Percentiles rank a stretch among this genome's conserved stretches.
phyloP scores from a whole-genome alignment of 306 rosid species.

The Casuarina cunninghamiana region DNA sequence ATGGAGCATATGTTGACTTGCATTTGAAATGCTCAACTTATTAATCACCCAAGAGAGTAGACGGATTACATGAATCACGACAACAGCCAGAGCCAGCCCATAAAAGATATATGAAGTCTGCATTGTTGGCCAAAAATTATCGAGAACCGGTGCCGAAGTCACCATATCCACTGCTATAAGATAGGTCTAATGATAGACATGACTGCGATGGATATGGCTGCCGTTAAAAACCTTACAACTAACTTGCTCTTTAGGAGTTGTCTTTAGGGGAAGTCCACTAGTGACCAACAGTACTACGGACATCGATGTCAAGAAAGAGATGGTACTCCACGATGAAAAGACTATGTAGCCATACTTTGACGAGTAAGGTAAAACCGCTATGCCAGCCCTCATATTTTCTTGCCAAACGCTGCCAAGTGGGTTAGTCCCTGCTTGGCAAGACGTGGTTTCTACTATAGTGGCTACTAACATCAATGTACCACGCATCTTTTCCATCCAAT shows the following conservation, averaged over 20 bases:
- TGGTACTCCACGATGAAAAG: background rate
- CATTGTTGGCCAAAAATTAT: too few species aligned
- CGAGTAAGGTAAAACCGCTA: too few species aligned
- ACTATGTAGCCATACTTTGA: background rate
- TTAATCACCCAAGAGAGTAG: slow-evolving; percentile 9
- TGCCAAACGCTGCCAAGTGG: too few species aligned
- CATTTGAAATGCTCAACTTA: background rate
- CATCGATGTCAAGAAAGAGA: too few species aligned
- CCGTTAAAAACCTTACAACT: slow-evolving; percentile 21
- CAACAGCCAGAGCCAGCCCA: background rate
- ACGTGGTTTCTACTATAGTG: too few species aligned
- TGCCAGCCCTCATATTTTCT: too few species aligned
- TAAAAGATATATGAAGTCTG: too few species aligned
- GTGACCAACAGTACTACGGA: too few species aligned
- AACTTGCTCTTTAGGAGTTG: slow-evolving; percentile 3
- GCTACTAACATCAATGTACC: too few species aligned
- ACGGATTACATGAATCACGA: slow-evolving; percentile 13
- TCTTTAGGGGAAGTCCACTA: slow-evolving; percentile 31
- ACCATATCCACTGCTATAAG: slow-evolving; percentile 26
- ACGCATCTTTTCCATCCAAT: too few species aligned
- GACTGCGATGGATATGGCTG: slow-evolving; percentile 16
- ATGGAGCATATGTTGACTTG: background rate
- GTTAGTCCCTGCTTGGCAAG: too few species aligned
- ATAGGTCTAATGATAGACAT: slow-evolving; percentile 31
- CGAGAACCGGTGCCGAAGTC: too few species aligned